Evolutionary conservation across 2,329 filamentous ascomycete species (phyloP).

Genomic region (Cercospora sp.): DNA sequence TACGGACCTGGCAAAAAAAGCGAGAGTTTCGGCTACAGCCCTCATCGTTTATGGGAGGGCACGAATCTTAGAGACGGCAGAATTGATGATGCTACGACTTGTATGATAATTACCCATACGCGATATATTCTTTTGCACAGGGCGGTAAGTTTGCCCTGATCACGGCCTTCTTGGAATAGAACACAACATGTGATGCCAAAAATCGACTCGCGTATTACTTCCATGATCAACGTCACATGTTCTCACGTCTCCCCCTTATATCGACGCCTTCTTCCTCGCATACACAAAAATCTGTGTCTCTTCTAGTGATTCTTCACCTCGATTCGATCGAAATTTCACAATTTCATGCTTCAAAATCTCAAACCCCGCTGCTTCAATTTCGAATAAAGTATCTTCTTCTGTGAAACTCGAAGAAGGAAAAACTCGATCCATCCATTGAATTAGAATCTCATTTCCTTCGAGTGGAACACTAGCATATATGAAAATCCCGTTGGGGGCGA

Average conservation of each 20-base stretch:
- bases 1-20: no score
- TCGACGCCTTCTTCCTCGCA: not conserved
- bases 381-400: not conserved
- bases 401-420: not conserved
- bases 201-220: no score
- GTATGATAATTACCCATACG: not conserved
- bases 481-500: not conserved
- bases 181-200: no score
- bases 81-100: not conserved
- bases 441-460: not conserved
- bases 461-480: slow-evolving; percentile 6
- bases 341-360: slow-evolving; percentile 4
- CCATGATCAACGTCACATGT: no score
- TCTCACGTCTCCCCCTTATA: no score
- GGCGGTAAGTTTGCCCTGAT: not conserved
- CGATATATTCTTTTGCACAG: not conserved
- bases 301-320: not conserved
- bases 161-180: not conserved
- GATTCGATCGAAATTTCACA: not conserved
- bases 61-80: not conserved
- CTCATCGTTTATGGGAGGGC: not conserved
- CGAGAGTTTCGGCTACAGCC: not conserved
- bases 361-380: slow-evolving; percentile 5
- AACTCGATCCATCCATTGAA: slow-evolving; percentile 8
- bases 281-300: slow-evolving; percentile 9